A percentile compares a stretch with the other conserved stretches of the same genome.
Conservation (phyloP, 257 asterid genomes). For the Nicotiana attenuata region DNA sequence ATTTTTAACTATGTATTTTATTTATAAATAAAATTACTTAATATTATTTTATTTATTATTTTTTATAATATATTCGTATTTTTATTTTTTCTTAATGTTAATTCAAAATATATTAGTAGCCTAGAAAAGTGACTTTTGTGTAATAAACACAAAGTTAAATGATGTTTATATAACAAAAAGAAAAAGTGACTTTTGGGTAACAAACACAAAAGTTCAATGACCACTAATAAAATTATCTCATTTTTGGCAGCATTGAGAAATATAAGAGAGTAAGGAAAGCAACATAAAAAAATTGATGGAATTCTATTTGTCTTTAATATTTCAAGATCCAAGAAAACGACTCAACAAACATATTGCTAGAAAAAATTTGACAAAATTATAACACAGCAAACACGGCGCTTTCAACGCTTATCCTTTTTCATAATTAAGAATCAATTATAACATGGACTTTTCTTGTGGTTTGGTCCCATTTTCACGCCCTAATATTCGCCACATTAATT, state of each 20-base stretch:
- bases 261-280: background rate
- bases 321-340: constrained; percentile 8
- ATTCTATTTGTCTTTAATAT: background rate
- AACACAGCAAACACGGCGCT: constrained; percentile 47
- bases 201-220: no score
- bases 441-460: constrained; percentile 19
- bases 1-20: no score
- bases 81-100: no score
- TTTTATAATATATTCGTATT: no score
- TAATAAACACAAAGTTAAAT: no score
- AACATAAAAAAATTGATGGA: background rate
- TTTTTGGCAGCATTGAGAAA: background rate
- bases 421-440: constrained; percentile 12
- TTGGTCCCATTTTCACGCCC: constrained; percentile 42
- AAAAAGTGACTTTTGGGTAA: no score
- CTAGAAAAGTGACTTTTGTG: no score
- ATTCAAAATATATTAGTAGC: no score
- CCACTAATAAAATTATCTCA: no score
- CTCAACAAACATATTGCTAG: constrained; percentile 19
- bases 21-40: no score
- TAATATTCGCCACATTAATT: constrained; percentile 8
- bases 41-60: no score
- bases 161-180: no score
- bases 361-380: constrained; percentile 14
- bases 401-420: constrained; percentile 24